These are phyloP conservation scores for Candida nemodendra DNA, from an alignment of 805 yeast species.

Conservation along the genomic window DNA sequence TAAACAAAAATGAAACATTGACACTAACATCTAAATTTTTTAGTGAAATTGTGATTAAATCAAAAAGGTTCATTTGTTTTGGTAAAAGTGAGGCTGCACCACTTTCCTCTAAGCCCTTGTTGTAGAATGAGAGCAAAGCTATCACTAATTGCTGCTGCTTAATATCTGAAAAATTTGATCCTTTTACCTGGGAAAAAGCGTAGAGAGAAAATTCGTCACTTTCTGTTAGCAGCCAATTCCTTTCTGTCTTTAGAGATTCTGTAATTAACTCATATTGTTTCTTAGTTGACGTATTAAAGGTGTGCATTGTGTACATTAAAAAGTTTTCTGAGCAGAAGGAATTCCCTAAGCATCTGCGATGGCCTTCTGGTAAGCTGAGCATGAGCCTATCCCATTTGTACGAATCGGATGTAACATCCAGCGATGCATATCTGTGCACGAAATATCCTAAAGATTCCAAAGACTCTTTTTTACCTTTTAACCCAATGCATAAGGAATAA, in stretches of 20 bases:
- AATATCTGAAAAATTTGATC: background rate
- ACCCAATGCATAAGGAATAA: conserved; percentile 7
- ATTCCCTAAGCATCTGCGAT: background rate
- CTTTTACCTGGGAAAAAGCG: background rate
- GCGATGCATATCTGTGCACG: conserved; percentile 2
- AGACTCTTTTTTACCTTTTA: conserved; percentile 1
- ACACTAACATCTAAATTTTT: conserved; percentile 13
- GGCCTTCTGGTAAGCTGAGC: background rate
- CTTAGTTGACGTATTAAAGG: background rate
- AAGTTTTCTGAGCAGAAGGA: background rate
- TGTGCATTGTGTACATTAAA: background rate
- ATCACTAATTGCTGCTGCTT: conserved; percentile 9
- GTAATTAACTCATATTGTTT: background rate
- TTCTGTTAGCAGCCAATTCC: background rate
- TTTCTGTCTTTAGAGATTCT: background rate
- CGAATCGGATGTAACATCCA: conserved; percentile 1
- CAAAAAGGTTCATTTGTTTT: conserved; percentile 16
- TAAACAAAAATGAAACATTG: conserved; percentile 6
- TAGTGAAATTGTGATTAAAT: conserved; percentile 19
- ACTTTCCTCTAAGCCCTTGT: background rate
- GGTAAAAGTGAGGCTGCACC: background rate
- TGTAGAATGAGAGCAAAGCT: conserved; percentile 8
- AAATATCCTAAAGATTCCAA: conserved; percentile 4
- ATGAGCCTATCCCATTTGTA: conserved; percentile 5
- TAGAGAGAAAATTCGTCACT: conserved; percentile 4